phyloP scores from a whole-genome alignment of 495 filamentous ascomycete genomes.

The Talaromyces wortmannii region DNA sequence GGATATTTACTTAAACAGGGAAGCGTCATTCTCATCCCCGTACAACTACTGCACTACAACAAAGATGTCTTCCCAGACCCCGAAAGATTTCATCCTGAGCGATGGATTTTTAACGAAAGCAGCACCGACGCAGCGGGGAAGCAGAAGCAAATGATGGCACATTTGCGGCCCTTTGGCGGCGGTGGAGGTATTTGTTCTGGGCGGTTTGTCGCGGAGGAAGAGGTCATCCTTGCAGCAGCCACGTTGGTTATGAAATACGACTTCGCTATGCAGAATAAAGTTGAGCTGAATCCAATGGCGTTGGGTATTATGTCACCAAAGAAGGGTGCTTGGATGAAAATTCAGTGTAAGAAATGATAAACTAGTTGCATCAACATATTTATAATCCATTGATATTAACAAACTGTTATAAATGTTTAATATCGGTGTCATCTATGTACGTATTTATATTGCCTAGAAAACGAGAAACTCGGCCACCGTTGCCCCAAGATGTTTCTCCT shows the following conservation, averaged over 20 bases:
- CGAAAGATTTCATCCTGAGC: neutral
- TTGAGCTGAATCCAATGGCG: neutral
- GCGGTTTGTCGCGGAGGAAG: constrained; percentile 5
- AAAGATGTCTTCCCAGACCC: constrained; percentile 1
- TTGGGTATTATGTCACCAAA: neutral
- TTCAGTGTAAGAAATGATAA: neutral
- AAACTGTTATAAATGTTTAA: too few species aligned
- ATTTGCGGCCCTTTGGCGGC: constrained; percentile 4
- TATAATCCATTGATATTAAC: too few species aligned
- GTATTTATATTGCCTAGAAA: neutral
- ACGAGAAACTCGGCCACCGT: constrained; percentile 1
- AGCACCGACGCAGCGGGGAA: neutral
- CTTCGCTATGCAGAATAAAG: neutral
- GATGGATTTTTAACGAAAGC: constrained; percentile 2
- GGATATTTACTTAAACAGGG: constrained; percentile 4
- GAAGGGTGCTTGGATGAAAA: neutral
- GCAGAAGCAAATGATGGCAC: neutral
- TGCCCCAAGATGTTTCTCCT: neutral
- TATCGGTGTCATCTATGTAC: too few species aligned
- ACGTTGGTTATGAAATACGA: constrained; percentile 1
- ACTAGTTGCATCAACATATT: too few species aligned
- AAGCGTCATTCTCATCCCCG: constrained; percentile 3
- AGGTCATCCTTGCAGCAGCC: constrained; percentile 3
- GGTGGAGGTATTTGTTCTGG: constrained; percentile 4
- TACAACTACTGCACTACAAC: constrained; percentile 2